Base-by-base conservation (phyloP, 768 basidiomycete species). In the Termitomyces sp. region DNA sequence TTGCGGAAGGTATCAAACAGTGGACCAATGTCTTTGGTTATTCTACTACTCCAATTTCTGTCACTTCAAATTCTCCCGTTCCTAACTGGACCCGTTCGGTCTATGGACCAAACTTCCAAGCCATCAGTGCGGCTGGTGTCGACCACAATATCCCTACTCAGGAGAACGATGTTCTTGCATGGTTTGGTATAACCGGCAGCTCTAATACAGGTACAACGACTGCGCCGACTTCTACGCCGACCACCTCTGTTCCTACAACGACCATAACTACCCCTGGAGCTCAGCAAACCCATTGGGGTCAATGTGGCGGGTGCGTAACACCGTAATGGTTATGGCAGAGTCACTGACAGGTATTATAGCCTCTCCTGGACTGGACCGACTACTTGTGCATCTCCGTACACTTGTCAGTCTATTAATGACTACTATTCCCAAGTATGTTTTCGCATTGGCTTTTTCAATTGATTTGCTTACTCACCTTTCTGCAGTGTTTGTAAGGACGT, bases 1-100 rank as follows among this genome's bases (percentile, higher is more conserved):
- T 77, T 65, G 69, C 62, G 27, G 79, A 84, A 67, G 79, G 75
- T 51, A 71, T 83, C 63, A 80, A 81, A 65, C 74, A 84, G 63
- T 84, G 82, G 82, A 81, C 80, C 32, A 82, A 79, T 59, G 75
- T 85, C 43, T 80, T 83, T 60, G 77, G 78, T 6, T 73, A 76
- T 63, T 72, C 71, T 56, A 64, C 64, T 36, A 81, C 79, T 5
- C 73, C 82, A 1, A 67, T 69, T 12, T 68, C 73, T 8, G 75
- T 71, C 47, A 67, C 72, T 53, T 62, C 70, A 43, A 79, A 79
- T 65, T 74, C 72, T 24, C 82, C 82, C 9, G 56, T 71, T 13
- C 66, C 72, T 32, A 77, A 77, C 34, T 83, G 80, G 74, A 79
- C 79, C 24, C 74, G 74, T 54, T 70, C 76, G 3, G 75, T 73